Evolutionary conservation across 1,284 basidiomycete genomes (phyloP), one percentile per base, ranked within the genome.

Genomic region (Vanrija pseudolonga): DNA sequence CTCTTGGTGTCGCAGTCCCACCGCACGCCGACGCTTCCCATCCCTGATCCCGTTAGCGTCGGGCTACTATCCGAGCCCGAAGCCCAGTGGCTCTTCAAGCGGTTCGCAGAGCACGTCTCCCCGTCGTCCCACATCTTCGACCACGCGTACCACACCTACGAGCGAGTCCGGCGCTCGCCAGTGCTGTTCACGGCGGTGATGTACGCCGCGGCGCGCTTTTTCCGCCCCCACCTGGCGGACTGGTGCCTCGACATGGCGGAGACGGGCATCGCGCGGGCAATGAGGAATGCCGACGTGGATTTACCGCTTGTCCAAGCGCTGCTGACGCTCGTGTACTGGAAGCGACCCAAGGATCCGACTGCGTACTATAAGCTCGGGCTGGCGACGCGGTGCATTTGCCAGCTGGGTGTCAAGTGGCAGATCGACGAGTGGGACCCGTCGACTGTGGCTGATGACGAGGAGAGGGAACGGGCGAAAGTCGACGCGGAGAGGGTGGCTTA

Each of bases 151-250:
- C 47, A 50, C 47, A 57, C 55, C 20, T 57, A 46, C 24, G 55
- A 57, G 26, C 47, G 51, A 2, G 47, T 53, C 14, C 51, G 51
- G 6, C 9, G n/a, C 3, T 47, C 47, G 0, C 24, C 43, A 4
- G 37, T 39, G 4, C 56, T 68, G 17, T 65, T 65, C 54, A 59
- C 60, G 14, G 63, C 63, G 7, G 53, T 66, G 32, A 49, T 68
- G 32, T 60, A 53, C 41, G 65, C 60, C 1, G 53, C 63, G 2
- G 18, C 56, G 22, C 61, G 62, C 15, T 63, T 65, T 42, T 52
- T 52, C 14, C 50, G 48, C 2, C 61, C 63, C 3, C 37, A 53
- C 7, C 40, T 66, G 6, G 56, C 56, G 18, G 51, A 50, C 1
- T 24, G 50, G 8, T 23, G 51, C 4, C 52, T 61, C 36, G 51